A percentile compares a stretch with the other conserved stretches of the same genome.
Conservation (phyloP, 2,329 filamentous ascomycete species). For the Tympanopsis confertula region DNA sequence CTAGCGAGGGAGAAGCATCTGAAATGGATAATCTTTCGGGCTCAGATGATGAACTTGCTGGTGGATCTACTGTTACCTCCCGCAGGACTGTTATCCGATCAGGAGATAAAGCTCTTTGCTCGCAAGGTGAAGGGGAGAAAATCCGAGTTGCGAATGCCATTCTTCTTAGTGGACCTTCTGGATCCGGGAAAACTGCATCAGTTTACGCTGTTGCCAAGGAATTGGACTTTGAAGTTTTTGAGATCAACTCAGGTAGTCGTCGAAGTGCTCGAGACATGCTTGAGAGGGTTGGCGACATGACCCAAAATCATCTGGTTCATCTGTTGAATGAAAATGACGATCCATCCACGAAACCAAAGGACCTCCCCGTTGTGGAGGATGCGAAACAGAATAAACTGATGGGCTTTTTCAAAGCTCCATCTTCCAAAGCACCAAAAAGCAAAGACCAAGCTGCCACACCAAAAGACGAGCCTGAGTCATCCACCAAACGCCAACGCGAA, state of each 20-base stretch:
- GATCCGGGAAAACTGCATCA: conserved; percentile 85
- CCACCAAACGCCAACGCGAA: conserved; percentile 22
- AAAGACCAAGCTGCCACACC: conserved; percentile 4
- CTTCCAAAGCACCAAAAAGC: conserved; percentile 12
- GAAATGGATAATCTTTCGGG: conserved; percentile 35
- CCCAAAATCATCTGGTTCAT: conserved; percentile 80
- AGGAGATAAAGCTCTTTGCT: conserved; percentile 12
- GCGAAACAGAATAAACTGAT: neutral
- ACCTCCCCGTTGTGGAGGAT: conserved; percentile 16
- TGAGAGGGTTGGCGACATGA: conserved; percentile 93
- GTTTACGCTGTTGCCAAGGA: conserved; percentile 88
- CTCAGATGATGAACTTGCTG: conserved; percentile 24
- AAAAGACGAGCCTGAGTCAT: conserved; percentile 14
- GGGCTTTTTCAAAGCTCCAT: conserved; percentile 6
- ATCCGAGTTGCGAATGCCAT: conserved; percentile 59
- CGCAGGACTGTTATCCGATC: conserved; percentile 26
- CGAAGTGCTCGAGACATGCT: conserved; percentile 81
- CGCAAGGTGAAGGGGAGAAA: conserved; percentile 20
- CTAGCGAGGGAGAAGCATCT: conserved; percentile 37
- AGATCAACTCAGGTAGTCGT: conserved; percentile 76
- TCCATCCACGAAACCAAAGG: conserved; percentile 26
- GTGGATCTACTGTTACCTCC: conserved; percentile 18
- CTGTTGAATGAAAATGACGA: conserved; percentile 20
- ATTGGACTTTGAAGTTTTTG: conserved; percentile 85
- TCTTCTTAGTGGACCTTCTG: conserved; percentile 79